Conservation (phyloP, 2,329 filamentous ascomycete genomes). For the Fusarium coicis region DNA sequence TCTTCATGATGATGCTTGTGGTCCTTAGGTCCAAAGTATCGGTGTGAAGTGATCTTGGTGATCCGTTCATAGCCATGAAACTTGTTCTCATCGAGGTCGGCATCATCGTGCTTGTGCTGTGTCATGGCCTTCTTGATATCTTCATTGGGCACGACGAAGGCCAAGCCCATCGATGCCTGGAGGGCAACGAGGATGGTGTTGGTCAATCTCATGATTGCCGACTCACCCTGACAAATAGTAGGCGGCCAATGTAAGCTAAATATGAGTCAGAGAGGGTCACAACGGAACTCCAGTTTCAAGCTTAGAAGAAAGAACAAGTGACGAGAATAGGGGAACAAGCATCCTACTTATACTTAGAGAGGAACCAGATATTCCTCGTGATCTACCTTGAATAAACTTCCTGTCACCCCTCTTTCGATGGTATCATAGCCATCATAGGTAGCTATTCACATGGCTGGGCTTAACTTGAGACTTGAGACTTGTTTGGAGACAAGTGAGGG, state of each 20-base stretch:
- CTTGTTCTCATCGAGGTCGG: background rate
- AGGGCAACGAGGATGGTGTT: conserved; percentile 11
- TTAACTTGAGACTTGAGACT: background rate
- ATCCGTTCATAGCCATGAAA: background rate
- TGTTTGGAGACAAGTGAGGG: no score
- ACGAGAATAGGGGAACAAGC: background rate
- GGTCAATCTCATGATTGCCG: conserved; percentile 9
- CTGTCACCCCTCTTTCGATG: background rate
- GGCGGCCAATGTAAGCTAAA: background rate
- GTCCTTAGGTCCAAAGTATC: background rate
- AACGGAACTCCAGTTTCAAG: background rate
- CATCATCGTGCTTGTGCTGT: background rate
- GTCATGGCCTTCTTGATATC: background rate
- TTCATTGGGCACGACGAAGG: background rate
- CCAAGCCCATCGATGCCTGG: conserved; percentile 13
- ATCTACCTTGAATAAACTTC: background rate
- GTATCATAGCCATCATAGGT: background rate
- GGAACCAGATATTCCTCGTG: background rate
- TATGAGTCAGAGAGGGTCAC: background rate
- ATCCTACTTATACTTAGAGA: conserved; percentile 1
- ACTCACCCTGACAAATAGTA: background rate
- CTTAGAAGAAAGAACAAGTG: background rate
- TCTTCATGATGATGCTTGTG: background rate
- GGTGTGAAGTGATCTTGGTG: background rate
- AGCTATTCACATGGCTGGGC: no score